These are phyloP conservation scores for Pseudogymnoascus verrucosus DNA, from an alignment of 2,329 filamentous ascomycete species.

Conservation along the genomic window DNA sequence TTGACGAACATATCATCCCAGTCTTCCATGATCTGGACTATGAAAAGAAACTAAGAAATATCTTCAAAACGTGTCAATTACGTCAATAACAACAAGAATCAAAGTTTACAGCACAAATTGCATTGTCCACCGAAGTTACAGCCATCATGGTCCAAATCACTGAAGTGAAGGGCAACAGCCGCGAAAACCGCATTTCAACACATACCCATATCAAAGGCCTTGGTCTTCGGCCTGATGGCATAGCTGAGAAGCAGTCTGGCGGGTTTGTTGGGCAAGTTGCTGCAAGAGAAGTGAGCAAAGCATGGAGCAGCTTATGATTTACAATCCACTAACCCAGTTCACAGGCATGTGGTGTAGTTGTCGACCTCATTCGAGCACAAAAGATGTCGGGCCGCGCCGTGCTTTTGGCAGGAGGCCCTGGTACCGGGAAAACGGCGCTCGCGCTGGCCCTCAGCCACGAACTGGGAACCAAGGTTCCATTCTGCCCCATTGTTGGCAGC, in stretches of 20 bases:
- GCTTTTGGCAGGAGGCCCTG: slow-evolving; percentile 85
- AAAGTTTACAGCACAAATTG: not conserved
- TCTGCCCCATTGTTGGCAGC: slow-evolving; percentile 95
- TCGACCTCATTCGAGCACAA: slow-evolving; percentile 90
- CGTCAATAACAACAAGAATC: not conserved
- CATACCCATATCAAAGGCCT: slow-evolving; percentile 98
- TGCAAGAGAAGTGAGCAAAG: slow-evolving; percentile 67
- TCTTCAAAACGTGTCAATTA: slow-evolving; percentile 4
- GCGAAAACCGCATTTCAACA: slow-evolving; percentile 91
- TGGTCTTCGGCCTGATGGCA: slow-evolving; percentile 77
- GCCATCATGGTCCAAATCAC: slow-evolving; percentile 75
- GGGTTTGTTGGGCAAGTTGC: slow-evolving; percentile 86
- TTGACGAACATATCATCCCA: not conserved
- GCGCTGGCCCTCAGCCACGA: slow-evolving; percentile 95
- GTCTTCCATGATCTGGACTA: not conserved
- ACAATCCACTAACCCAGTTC: slow-evolving; percentile 10
- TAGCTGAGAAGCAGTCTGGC: slow-evolving; percentile 66
- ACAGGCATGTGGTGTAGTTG: slow-evolving; percentile 90
- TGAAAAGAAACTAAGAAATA: slow-evolving; percentile 5
- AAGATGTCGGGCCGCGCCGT: slow-evolving; percentile 97
- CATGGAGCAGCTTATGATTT: not conserved
- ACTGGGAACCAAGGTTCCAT: slow-evolving; percentile 94
- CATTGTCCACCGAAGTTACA: slow-evolving; percentile 4
- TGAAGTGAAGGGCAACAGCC: slow-evolving; percentile 88
- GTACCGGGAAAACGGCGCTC: slow-evolving; percentile 94